phyloP scores from a whole-genome alignment of 106 monocot species.

The Triglochin maritima region DNA sequence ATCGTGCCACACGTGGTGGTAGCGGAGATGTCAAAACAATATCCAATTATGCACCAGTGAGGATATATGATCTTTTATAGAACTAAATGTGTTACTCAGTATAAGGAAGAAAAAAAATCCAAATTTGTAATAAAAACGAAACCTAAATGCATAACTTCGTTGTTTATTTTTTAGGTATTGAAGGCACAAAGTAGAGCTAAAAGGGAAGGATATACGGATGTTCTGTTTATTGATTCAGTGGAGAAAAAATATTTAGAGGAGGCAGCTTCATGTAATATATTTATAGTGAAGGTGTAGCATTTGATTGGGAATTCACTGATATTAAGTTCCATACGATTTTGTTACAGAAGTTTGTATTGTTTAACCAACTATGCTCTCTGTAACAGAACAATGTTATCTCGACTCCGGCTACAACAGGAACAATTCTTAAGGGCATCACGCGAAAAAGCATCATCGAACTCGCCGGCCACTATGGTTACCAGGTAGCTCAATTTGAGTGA shows the following conservation, averaged over 20 bases:
- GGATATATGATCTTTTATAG: background rate
- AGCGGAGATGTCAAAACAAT: slow-evolving; percentile 77
- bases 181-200: slow-evolving; percentile 31
- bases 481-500: slow-evolving; percentile 2
- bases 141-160: background rate
- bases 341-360: background rate
- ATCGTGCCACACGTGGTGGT: slow-evolving; percentile 80
- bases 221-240: slow-evolving; percentile 46
- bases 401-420: slow-evolving; percentile 19
- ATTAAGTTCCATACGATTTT: background rate
- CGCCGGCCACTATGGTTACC: slow-evolving; percentile 9
- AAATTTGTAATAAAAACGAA: background rate
- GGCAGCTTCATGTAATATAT: slow-evolving; percentile 82
- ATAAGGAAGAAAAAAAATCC: too few relatives aligned
- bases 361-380: background rate
- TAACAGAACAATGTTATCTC: slow-evolving; percentile 13
- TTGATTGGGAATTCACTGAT: too few relatives aligned
- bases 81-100: background rate
- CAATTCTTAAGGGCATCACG: slow-evolving; percentile 22
- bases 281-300: slow-evolving; percentile 58
- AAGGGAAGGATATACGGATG: slow-evolving; percentile 28
- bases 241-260: slow-evolving; percentile 82
- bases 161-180: slow-evolving; percentile 12
- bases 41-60: slow-evolving; percentile 86
- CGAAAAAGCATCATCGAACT: slow-evolving; percentile 24